phyloP scores from a whole-genome alignment of 306 rosid species.

The Cucurbita moschata region DNA sequence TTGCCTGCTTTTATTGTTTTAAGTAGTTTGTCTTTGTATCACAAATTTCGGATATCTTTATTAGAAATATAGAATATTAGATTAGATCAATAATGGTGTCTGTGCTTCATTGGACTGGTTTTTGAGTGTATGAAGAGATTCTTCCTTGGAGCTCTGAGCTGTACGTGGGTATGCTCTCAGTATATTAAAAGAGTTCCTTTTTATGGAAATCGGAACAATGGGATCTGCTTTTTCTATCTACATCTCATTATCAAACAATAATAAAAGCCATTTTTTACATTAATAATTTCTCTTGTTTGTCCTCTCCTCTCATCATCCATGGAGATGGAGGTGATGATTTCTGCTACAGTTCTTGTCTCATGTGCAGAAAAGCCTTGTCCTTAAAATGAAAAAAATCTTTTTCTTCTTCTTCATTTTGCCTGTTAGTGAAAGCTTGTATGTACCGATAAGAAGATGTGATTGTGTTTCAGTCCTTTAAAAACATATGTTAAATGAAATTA shows the following conservation, averaged over 20 bases:
- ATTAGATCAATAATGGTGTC: neutral
- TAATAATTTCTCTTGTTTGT: neutral
- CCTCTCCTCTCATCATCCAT: constrained; percentile 13
- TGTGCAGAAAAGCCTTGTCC: constrained; percentile 20
- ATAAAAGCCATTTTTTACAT: constrained; percentile 5
- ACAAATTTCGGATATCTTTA: neutral
- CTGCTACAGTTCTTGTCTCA: constrained; percentile 57
- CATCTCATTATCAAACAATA: constrained; percentile 34
- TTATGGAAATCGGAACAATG: constrained; percentile 62
- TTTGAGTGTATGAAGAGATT: constrained; percentile 20
- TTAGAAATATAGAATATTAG: neutral
- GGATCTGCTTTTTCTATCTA: constrained; percentile 38
- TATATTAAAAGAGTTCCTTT: constrained; percentile 44
- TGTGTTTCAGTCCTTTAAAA: neutral
- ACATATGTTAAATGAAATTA: neutral
- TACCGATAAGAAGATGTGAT: neutral
- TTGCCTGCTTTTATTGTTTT: neutral
- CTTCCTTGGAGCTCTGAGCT: constrained; percentile 58
- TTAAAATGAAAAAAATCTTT: neutral
- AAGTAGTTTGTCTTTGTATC: neutral
- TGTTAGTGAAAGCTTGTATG: constrained; percentile 19
- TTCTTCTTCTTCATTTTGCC: neutral
- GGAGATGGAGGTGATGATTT: constrained; percentile 53
- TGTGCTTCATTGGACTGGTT: neutral
- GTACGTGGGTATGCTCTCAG: constrained; percentile 38